Evolutionary conservation across 2,329 filamentous ascomycete species (phyloP).

Genomic region (Aspergillus uvarum): DNA sequence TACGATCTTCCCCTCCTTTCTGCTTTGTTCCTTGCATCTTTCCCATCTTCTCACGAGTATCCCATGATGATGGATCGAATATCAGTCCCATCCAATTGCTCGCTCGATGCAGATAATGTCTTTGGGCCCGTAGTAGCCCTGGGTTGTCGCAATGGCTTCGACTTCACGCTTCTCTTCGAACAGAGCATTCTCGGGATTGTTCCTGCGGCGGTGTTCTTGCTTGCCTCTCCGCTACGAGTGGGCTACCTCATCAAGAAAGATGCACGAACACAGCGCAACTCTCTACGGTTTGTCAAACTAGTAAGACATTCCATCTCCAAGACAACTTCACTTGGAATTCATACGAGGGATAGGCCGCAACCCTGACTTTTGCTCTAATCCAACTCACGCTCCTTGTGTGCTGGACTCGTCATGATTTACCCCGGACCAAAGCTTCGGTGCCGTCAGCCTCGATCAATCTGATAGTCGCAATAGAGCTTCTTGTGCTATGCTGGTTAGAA

Average conservation of each 20-base stretch:
- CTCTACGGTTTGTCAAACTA: not conserved
- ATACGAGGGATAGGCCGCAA: not conserved
- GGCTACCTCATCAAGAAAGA: not conserved
- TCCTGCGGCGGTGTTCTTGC: conserved; percentile 9
- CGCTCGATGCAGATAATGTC: conserved; percentile 20
- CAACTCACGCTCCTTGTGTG: conserved; percentile 15
- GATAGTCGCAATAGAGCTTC: conserved; percentile 2
- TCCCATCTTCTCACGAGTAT: no score
- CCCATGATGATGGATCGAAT: no score
- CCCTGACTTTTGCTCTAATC: not conserved
- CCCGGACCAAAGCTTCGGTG: conserved; percentile 3
- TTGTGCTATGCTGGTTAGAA: conserved; percentile 15
- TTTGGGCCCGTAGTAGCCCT: conserved; percentile 29
- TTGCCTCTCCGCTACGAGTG: not conserved
- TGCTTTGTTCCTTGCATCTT: no score
- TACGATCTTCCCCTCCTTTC: no score
- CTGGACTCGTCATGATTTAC: not conserved
- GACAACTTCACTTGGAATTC: not conserved
- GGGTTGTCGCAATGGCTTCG: conserved; percentile 28
- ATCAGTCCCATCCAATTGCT: conserved; percentile 6
- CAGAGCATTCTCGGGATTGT: conserved; percentile 23
- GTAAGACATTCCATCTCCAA: not conserved
- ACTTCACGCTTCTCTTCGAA: conserved; percentile 35
- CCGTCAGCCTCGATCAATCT: conserved; percentile 7
- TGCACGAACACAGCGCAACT: not conserved